phyloP scores from a whole-genome alignment of 805 yeast genomes.

The Lipomyces chichibuensis region DNA sequence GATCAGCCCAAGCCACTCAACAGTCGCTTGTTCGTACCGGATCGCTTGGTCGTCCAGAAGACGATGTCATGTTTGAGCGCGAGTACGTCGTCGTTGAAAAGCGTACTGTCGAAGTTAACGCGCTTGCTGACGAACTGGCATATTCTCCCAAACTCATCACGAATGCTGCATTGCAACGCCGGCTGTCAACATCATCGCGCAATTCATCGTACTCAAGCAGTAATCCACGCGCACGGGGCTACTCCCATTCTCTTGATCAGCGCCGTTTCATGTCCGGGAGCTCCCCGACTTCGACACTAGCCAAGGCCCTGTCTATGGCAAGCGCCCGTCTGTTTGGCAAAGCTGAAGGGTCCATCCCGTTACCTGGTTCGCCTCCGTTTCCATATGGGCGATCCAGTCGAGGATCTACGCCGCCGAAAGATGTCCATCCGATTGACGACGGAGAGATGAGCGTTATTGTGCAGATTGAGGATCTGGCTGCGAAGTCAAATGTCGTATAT shows the following conservation, averaged over 20 bases:
- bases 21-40: slow-evolving; percentile 4
- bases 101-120: slow-evolving; percentile 91
- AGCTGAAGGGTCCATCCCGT: slow-evolving; percentile 8
- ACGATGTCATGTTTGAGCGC: slow-evolving; percentile 54
- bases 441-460: slow-evolving; percentile 21
- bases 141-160: slow-evolving; percentile 23
- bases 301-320: slow-evolving; percentile 84
- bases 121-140: slow-evolving; percentile 90
- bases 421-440: slow-evolving; percentile 26
- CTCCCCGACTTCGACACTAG: slow-evolving; percentile 81
- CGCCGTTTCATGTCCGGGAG: slow-evolving; percentile 43
- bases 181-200: slow-evolving; percentile 23
- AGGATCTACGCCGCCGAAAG: slow-evolving; percentile 17
- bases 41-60: slow-evolving; percentile 30
- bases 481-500: slow-evolving; percentile 87
- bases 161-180: slow-evolving; percentile 17
- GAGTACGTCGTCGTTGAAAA: slow-evolving; percentile 96
- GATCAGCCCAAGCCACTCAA: neutral
- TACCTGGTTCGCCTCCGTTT: slow-evolving; percentile 3
- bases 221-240: neutral
- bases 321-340: slow-evolving; percentile 82
- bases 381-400: slow-evolving; percentile 2
- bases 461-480: slow-evolving; percentile 55
- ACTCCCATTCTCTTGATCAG: slow-evolving; percentile 4
- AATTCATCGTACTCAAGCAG: slow-evolving; percentile 5